Conservation (phyloP, 2,329 filamentous ascomycete genomes). For the Aspergillus thermomutatus region DNA sequence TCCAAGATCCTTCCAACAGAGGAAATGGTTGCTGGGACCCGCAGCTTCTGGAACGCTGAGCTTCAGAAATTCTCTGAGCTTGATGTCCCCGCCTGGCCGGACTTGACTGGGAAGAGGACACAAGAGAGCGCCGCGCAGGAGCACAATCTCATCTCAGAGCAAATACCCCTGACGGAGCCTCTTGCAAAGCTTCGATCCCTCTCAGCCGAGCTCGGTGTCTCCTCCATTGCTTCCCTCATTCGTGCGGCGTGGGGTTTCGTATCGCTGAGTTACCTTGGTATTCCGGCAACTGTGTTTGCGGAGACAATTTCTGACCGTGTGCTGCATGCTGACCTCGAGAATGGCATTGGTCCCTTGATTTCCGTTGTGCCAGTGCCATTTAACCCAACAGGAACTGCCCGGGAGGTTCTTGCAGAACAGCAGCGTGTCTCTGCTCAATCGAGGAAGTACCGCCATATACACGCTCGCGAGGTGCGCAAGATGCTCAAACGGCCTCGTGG, state of each 20-base stretch:
- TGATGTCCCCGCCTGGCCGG: slow-evolving; percentile 26
- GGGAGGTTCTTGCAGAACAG: slow-evolving; percentile 24
- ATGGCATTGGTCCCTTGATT: slow-evolving; percentile 30
- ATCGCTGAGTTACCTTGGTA: slow-evolving; percentile 25
- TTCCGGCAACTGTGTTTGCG: slow-evolving; percentile 26
- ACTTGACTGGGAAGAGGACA: slow-evolving; percentile 21
- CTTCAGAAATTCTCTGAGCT: slow-evolving; percentile 21
- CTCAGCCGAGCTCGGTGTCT: slow-evolving; percentile 22
- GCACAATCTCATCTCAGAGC: slow-evolving; percentile 17
- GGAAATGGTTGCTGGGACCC: slow-evolving; percentile 12
- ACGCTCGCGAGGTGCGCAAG: slow-evolving; percentile 28
- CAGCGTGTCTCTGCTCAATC: slow-evolving; percentile 22
- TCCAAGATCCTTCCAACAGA: slow-evolving; percentile 19
- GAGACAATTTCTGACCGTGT: slow-evolving; percentile 33
- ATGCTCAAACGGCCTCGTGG: slow-evolving; percentile 24
- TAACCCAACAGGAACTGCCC: slow-evolving; percentile 18
- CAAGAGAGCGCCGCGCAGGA: slow-evolving; percentile 9
- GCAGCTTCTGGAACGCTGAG: slow-evolving; percentile 22
- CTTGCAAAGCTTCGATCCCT: slow-evolving; percentile 15
- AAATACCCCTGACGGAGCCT: slow-evolving; percentile 13
- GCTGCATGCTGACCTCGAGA: slow-evolving; percentile 23
- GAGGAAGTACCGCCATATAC: slow-evolving; percentile 26
- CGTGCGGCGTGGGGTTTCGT: slow-evolving; percentile 29
- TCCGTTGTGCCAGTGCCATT: slow-evolving; percentile 35
- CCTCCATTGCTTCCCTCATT: slow-evolving; percentile 28